These are phyloP conservation scores for Mrakia hoshinonis DNA, from an alignment of 768 basidiomycete species.

Conservation along the genomic window DNA sequence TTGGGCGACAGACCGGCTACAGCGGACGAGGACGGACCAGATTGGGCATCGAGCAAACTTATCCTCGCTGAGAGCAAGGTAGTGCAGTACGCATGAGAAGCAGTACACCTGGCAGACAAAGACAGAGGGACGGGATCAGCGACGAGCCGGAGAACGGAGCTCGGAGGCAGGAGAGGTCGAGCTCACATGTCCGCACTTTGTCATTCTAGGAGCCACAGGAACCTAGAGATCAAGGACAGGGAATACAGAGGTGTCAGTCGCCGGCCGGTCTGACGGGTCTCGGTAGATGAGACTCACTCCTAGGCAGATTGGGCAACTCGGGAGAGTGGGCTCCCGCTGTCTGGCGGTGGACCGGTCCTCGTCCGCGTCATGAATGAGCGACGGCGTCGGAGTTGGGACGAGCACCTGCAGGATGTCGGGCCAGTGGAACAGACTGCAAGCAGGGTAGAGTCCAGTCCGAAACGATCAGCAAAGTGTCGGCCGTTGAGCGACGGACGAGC, in stretches of 20 bases:
- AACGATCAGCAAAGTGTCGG: conserved; percentile 20
- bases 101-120: conserved; percentile 21
- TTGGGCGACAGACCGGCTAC: not conserved
- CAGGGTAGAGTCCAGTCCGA: not conserved
- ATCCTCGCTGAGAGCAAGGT: conserved; percentile 66
- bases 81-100: conserved; percentile 51
- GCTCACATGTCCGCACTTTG: conserved; percentile 94
- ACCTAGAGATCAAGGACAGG: not conserved
- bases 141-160: not conserved
- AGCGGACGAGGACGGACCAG: conserved; percentile 50
- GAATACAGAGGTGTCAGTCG: conserved; percentile 22
- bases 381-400: conserved; percentile 66
- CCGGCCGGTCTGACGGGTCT: too few relatives aligned
- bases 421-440: conserved; percentile 85
- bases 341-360: not conserved
- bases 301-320: conserved; percentile 88
- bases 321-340: conserved; percentile 53
- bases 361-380: conserved; percentile 38
- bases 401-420: conserved; percentile 90
- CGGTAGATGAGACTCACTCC: conserved; percentile 49
- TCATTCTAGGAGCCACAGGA: conserved; percentile 48
- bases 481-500: conserved; percentile 16
- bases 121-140: not conserved
- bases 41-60: conserved; percentile 94
- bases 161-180: conserved; percentile 30